Conservation (phyloP, 345 rosid species). For the Murraya koenigii region DNA sequence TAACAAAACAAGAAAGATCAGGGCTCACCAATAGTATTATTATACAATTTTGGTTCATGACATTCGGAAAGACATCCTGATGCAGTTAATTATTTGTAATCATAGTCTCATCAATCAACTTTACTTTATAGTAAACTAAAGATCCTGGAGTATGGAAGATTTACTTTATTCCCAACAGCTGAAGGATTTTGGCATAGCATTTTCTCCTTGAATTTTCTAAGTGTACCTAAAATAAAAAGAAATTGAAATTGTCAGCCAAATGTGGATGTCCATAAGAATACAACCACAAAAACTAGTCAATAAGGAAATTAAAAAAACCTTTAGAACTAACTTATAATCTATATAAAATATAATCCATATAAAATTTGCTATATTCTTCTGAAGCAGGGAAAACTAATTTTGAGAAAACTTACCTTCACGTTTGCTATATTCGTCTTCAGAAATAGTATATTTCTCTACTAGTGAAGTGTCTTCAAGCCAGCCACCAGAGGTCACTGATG, state of each 20-base stretch:
- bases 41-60: background rate
- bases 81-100: background rate
- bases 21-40: background rate
- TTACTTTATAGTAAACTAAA: background rate
- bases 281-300: background rate
- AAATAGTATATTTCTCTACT: constrained; percentile 77
- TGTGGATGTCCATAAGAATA: background rate
- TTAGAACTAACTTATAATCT: background rate
- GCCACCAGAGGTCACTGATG: constrained; percentile 87
- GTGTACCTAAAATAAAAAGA: constrained; percentile 51
- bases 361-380: too few relatives aligned
- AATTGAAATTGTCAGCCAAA: background rate
- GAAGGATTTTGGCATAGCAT: constrained; percentile 60
- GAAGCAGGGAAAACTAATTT: background rate
- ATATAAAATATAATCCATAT: too few relatives aligned
- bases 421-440: constrained; percentile 77
- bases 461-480: constrained; percentile 93
- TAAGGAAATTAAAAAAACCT: background rate
- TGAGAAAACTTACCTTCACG: constrained; percentile 47
- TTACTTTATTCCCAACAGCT: constrained; percentile 62
- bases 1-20: background rate
- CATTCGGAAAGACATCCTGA: background rate
- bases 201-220: constrained; percentile 77
- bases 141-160: background rate
- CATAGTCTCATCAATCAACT: background rate